Evolutionary conservation across 805 yeast species (phyloP), one percentile per base, ranked within the genome.

Genomic region (Ascoidea rubescens): DNA sequence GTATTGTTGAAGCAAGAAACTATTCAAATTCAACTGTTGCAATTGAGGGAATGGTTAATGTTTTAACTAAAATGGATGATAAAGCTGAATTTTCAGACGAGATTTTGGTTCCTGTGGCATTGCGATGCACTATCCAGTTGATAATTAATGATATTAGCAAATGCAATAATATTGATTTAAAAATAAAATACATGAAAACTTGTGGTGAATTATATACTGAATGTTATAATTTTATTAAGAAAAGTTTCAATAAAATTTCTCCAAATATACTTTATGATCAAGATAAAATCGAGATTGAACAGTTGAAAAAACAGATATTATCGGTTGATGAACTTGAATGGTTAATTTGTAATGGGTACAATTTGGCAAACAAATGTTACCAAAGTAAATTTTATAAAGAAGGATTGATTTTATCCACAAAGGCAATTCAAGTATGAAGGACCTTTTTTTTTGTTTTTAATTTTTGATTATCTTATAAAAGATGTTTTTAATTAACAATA

Each of bases 291-390:
- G 12, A 42, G 17, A 32, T 52, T 17, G 43, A 37, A 37, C 14
- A 10, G 14, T 46, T 49, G 2, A 37, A 48, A 16, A 48, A 47
- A 21, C 59, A 57, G 30, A 50, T 51, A 5, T 56, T 66, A n/a
- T 58, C 67, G 0, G 53, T 57, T 5, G 62, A 63, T 47, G 75
- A 71, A 47, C 55, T 68, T 21, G 71, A 67, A 55, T 71, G 75
- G 75, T 68, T 71, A 56, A 61, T 68, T 0, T 62, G 72, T 1
- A 62, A 62, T 5, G 57, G 69, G 1, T 70, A 65, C 51, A 70
- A 69, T 49, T 46, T 65, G 14, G 57, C 64, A 1, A 58, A 63
- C 6, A 59, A 59, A 37, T 66, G 68, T 50, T 48, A 59, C 6
- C 21, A 52, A 2, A 50, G 51, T n/a, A 55, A 53, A 1, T 55